Base-by-base conservation (phyloP, 371 early-diverging fungal species). In the Lichtheimia ornata region DNA sequence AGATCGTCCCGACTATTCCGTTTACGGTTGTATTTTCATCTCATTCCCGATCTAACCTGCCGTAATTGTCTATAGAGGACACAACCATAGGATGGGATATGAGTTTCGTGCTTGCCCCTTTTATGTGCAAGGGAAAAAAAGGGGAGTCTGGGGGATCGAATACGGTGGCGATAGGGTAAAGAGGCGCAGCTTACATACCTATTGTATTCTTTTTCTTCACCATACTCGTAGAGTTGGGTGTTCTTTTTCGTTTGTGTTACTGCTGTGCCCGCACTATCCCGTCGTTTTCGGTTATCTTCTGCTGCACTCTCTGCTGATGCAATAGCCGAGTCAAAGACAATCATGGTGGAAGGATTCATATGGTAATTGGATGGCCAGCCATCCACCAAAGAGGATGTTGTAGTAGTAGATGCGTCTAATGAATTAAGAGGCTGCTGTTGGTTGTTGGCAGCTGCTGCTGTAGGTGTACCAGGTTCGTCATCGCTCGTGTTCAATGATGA, bases 151-250 rank as follows among this genome's bases (percentile, higher is more conserved):
- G 28, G 28, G 28, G 7, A 5, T 5, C 28, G 7, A 9, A 35
- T 1, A 2, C 9, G 35, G 35, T 35, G 35, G 35, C 35, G 11
- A 35, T 35, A 35, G 11, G 9, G 11, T 11, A 9, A 28, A 35
- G 35, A 35, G 35, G 35, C 35, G 6, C 35, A 35, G 35, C 2
- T 14, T 18, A 22, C 43, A 14, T 61, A 65, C 64, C 68, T 59
- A 44, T 67, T 58, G 49, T 65, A 59, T 51, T 70, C 74, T 47
- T 65, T 70, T 44, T 73, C 74, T 17, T 64, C 62, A 24, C 70
- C 67, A 47, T 67, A 63, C 18, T 70, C 65, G 54, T 62, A 65
- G 0, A 63, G 50, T 43, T 53, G 49, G 18, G n/a, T 51, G 28
- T 28, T 64, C 13, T 28, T 58, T 24, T 45, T 9, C 3, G 22